Base-by-base conservation (phyloP, 495 filamentous ascomycete genomes). In the Cercophora samala region DNA sequence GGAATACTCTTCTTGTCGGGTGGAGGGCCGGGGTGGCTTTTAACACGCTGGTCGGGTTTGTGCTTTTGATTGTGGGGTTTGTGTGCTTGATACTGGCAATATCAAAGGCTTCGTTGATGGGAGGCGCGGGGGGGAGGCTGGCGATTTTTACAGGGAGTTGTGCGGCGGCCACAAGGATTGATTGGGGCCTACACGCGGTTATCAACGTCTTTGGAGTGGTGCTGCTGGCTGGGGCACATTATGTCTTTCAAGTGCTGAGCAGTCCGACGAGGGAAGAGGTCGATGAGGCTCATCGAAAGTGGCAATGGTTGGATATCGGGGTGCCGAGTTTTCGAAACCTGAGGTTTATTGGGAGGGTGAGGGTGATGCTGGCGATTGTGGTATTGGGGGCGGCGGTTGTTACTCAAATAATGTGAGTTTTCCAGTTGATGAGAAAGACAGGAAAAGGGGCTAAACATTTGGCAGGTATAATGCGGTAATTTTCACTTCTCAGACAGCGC, bases 281-380 rank as follows among this genome's bases (percentile, higher is more conserved):
- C n/a, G 69, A 78, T 53, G 70, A 69, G 25, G 84, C 84, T 13
- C 85, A 86, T 67, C 55, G 63, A 15, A 74, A 69, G 53, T 74
- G 70, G 66, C 73, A 60, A n/a, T 86, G 83, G 83, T 68, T 87
- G 64, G 81, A 87, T 72, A 85, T 85, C 53, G 84, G 84, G 13
- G 71, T 84, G 32, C 82, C 80, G 21, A 85, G 82, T 22, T 59
- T 84, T 23, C 75, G 81, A 15, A 86, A 86, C 70, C 72, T 86
- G 1, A 42, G 60, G 15, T 66, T 74, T 29, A 78, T 87, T 60
- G 75, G 76, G 18, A 70, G 66, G 55, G 71, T 71, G 18, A 66
- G 82, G 66, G 74, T 74, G 23, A 26, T 75, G 4, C 55, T 85
- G 62, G 81, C 77, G 54, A 63, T 73, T 5, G 69, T 79, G 19